phyloP scores from a whole-genome alignment of 495 filamentous ascomycete genomes.

The Penicillium flavigenum region DNA sequence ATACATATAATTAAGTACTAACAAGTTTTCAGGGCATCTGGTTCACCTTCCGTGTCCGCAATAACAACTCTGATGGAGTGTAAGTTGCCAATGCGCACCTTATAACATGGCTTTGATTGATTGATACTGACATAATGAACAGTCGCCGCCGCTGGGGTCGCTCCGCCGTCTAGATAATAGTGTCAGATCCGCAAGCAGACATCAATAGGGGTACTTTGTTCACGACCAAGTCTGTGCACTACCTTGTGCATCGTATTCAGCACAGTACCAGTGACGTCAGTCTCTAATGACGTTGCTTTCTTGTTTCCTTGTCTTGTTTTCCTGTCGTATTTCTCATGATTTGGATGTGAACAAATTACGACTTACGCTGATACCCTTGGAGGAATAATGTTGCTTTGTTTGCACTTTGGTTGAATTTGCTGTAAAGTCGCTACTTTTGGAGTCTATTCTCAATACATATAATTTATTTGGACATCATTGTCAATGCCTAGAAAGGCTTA shows the following conservation, averaged over 20 bases:
- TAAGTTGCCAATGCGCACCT: neutral
- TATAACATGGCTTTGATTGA: neutral
- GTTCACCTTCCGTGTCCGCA: slow-evolving; percentile 40
- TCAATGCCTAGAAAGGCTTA: neutral
- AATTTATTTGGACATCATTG: neutral
- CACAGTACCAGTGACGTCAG: neutral
- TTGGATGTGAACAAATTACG: slow-evolving; percentile 25
- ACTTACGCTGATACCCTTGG: slow-evolving; percentile 34
- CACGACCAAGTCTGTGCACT: neutral
- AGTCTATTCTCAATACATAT: neutral
- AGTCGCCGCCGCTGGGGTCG: slow-evolving; percentile 27
- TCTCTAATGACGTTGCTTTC: slow-evolving; percentile 14
- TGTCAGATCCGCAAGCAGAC: neutral
- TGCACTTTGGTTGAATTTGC: slow-evolving; percentile 11
- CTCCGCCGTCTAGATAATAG: slow-evolving; percentile 10
- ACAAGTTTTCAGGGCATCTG: slow-evolving; percentile 35
- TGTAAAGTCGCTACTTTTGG: slow-evolving; percentile 15
- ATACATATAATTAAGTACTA: neutral
- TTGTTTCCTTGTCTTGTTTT: slow-evolving; percentile 7
- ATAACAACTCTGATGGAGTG: slow-evolving; percentile 1
- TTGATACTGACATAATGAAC: slow-evolving; percentile 7
- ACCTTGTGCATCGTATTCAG: no score
- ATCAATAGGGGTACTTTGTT: no score
- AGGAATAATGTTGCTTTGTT: slow-evolving; percentile 18
- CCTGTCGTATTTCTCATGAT: slow-evolving; percentile 23